These are phyloP conservation scores for Camellia oleifera DNA, from an alignment of 179 eudicot genomes.

Conservation along the genomic window DNA sequence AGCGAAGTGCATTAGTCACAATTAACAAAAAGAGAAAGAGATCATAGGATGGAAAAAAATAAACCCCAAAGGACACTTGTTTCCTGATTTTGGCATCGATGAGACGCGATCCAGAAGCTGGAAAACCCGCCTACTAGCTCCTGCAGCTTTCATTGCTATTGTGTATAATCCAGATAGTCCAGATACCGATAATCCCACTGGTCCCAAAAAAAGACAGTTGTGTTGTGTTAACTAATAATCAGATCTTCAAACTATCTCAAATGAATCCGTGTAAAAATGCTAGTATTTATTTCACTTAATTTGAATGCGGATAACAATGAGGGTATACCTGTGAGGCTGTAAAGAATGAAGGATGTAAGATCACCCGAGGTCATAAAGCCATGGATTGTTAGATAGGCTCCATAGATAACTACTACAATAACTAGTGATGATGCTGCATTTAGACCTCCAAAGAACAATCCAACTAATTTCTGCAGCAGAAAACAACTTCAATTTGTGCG, in stretches of 20 bases:
- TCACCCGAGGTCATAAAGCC: conserved; percentile 81
- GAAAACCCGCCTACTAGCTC: conserved; percentile 95
- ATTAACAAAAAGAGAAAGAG: not conserved
- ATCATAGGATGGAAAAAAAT: conserved; percentile 20
- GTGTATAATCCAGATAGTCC: conserved; percentile 73
- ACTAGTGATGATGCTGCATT: conserved; percentile 87
- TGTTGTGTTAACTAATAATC: conserved; percentile 4
- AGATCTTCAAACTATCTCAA: not conserved
- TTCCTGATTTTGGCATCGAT: conserved; percentile 72
- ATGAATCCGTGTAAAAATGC: not conserved
- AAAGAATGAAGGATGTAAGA: conserved; percentile 86
- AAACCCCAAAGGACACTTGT: conserved; percentile 73
- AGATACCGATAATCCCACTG: conserved; percentile 84
- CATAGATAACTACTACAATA: conserved; percentile 79
- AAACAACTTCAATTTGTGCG: conserved; percentile 1
- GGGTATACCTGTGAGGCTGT: conserved; percentile 71
- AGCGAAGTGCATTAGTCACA: not conserved
- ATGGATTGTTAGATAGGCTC: conserved; percentile 68
- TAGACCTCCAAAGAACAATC: conserved; percentile 72
- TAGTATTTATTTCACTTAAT: not conserved
- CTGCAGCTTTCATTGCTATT: conserved; percentile 92
- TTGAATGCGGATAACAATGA: conserved; percentile 1
- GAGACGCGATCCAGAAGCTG: conserved; percentile 85
- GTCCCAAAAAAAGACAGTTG: conserved; percentile 15
- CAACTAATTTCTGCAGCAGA: conserved; percentile 60